Evolutionary conservation across 805 yeast genomes (phyloP).

Genomic region (Cyberlindnera samutprakarnensis): DNA sequence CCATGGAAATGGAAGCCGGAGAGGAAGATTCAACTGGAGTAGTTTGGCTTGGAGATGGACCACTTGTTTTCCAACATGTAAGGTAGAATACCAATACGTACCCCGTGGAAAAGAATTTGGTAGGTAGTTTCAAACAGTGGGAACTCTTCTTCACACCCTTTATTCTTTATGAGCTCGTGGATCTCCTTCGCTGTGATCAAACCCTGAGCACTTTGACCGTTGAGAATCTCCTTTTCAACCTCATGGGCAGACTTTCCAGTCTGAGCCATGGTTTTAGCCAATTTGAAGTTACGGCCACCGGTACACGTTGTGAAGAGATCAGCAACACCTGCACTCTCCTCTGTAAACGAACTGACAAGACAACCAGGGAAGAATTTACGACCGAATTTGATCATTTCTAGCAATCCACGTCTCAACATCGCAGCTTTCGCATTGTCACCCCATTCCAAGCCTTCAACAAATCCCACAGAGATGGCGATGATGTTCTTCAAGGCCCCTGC

Average conservation of each 20-base stretch:
- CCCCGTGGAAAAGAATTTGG: slow-evolving; percentile 54
- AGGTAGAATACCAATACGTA: slow-evolving; percentile 54
- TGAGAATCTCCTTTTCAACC: slow-evolving; percentile 74
- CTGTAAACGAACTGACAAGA: slow-evolving; percentile 74
- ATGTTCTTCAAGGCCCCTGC: slow-evolving; percentile 96
- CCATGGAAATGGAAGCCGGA: no score
- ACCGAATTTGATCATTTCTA: slow-evolving; percentile 83
- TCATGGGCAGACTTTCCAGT: slow-evolving; percentile 65
- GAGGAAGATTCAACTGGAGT: slow-evolving; percentile 8
- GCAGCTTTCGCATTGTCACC: slow-evolving; percentile 98
- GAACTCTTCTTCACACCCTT: slow-evolving; percentile 36
- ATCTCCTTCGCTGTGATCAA: slow-evolving; percentile 84
- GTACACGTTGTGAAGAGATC: slow-evolving; percentile 94
- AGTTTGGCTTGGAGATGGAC: slow-evolving; percentile 19
- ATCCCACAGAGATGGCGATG: slow-evolving; percentile 90
- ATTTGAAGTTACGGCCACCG: slow-evolving; percentile 91
- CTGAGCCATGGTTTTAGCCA: slow-evolving; percentile 76
- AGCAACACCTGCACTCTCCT: slow-evolving; percentile 94
- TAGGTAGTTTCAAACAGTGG: slow-evolving; percentile 39
- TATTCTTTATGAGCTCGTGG: slow-evolving; percentile 48
- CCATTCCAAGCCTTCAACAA: slow-evolving; percentile 96
- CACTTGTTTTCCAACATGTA: slow-evolving; percentile 35
- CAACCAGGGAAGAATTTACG: slow-evolving; percentile 67
- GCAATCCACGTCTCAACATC: slow-evolving; percentile 86
- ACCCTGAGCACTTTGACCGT: slow-evolving; percentile 96